Conservation (phyloP, 306 rosid species). For the Nissolia schottii region DNA sequence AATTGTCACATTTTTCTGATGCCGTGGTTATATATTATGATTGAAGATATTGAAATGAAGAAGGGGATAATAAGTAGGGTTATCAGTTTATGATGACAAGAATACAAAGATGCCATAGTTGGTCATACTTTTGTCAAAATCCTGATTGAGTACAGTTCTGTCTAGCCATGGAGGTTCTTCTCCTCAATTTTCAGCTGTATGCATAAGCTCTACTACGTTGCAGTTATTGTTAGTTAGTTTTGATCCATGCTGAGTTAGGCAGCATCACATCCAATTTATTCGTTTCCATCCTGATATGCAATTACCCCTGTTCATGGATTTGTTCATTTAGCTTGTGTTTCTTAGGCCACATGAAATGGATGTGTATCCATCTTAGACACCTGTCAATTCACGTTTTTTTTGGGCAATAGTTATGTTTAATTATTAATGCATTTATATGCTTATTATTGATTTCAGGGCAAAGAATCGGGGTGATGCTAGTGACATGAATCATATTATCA, state of each 20-base stretch:
- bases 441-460: constrained; percentile 48
- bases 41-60: constrained; percentile 4
- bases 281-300: constrained; percentile 1
- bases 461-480: constrained; percentile 78
- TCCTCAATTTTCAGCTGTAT: constrained; percentile 11
- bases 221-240: not conserved
- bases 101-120: not conserved
- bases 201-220: constrained; percentile 18
- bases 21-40: not conserved
- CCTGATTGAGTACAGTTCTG: not conserved
- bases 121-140: not conserved
- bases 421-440: not conserved
- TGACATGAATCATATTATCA: constrained; percentile 63
- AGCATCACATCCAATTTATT: not conserved
- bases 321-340: constrained; percentile 2
- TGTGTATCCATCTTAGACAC: constrained; percentile 15
- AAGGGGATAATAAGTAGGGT: not conserved
- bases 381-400: not conserved
- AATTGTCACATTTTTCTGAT: not conserved
- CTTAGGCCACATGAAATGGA: not conserved
- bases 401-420: not conserved
- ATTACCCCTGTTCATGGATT: constrained; percentile 9
- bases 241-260: constrained; percentile 9
- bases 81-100: constrained; percentile 1
- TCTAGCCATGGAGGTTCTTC: constrained; percentile 10